These are phyloP conservation scores for Pyrenochaeta sp. DNA, from an alignment of 2,329 filamentous ascomycete genomes.

Conservation along the genomic window DNA sequence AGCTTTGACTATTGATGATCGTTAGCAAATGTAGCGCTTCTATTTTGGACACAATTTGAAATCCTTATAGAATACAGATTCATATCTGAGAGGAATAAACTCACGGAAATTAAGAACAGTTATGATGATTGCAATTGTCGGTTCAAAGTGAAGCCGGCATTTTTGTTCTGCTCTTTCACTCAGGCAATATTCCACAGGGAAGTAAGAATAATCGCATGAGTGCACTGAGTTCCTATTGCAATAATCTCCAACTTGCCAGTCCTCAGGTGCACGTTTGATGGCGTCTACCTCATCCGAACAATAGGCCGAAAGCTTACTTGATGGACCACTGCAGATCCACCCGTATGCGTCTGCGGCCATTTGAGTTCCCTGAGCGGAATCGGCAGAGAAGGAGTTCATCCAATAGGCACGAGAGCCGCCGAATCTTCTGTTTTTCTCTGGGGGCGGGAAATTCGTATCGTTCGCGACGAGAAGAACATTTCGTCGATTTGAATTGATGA, in stretches of 20 bases:
- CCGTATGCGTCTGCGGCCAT: slow-evolving; percentile 3
- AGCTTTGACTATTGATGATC: slow-evolving; percentile 22
- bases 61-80: neutral
- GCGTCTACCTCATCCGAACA: slow-evolving; percentile 4
- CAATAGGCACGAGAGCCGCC: slow-evolving; percentile 16
- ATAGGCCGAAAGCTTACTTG: neutral
- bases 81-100: neutral
- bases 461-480: slow-evolving; percentile 21
- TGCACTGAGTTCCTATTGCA: neutral
- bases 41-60: neutral
- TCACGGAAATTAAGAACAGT: slow-evolving; percentile 22
- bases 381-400: neutral
- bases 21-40: neutral
- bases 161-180: slow-evolving; percentile 18
- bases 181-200: slow-evolving; percentile 27
- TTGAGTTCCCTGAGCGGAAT: neutral
- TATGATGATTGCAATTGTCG: slow-evolving; percentile 21
- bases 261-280: neutral
- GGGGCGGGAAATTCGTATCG: slow-evolving; percentile 6
- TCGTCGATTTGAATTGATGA: slow-evolving; percentile 14
- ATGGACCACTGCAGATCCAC: slow-evolving; percentile 17
- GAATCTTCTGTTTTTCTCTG: neutral
- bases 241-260: slow-evolving; percentile 10
- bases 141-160: slow-evolving; percentile 29
- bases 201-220: neutral